Evolutionary conservation across 805 yeast species (phyloP), one percentile per base, ranked within the genome.

Genomic region (Wickerhamomyces queroliae): DNA sequence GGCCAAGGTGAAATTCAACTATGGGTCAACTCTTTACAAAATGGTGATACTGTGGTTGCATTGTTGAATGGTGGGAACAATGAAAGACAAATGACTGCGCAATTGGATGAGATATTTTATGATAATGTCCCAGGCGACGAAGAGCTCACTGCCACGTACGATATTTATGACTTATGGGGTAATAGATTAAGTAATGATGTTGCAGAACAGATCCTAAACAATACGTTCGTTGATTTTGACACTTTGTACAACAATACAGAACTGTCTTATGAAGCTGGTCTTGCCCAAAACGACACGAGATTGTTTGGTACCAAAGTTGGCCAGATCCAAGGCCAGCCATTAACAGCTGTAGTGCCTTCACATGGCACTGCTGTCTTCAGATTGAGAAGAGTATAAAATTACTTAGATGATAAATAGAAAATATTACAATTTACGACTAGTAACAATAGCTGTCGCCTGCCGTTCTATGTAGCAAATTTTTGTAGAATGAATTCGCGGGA

Each of bases 81-180:
- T 20, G 28, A 19, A 2, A 41, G 38, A 25, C 9, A 37, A 25
- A 41, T 41, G 44, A 29, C 10, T 26, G 38, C 44, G 4, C 20
- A 13, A 5, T 15, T 37, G 35, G 36, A 27, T 4, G 44, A 41
- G 5, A 34, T 35, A 17, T 42, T 42, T 22, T 18, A 24, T 25
- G 45, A 42, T 21, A 25, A 29, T 8, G 11, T 17, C 22, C 20
- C 22, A 15, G 35, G 35, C 7, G 28, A 36, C 11, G 32, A 27
- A 15, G 37, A 42, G 18, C 16, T 38, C 34, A 17, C 41, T 4
- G 29, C 36, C 2, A 34, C 41, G 12, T 42, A 42, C 39, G 39
- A 16, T 24, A 22, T 38, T 22, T 42, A 42, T 24, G 45, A 42
- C 29, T 36, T 42, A 12, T 42, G 45, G 45, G 45, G 39, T 21